Conservation (phyloP, 2,329 filamentous ascomycete genomes). For the Colletotrichum salicis region DNA sequence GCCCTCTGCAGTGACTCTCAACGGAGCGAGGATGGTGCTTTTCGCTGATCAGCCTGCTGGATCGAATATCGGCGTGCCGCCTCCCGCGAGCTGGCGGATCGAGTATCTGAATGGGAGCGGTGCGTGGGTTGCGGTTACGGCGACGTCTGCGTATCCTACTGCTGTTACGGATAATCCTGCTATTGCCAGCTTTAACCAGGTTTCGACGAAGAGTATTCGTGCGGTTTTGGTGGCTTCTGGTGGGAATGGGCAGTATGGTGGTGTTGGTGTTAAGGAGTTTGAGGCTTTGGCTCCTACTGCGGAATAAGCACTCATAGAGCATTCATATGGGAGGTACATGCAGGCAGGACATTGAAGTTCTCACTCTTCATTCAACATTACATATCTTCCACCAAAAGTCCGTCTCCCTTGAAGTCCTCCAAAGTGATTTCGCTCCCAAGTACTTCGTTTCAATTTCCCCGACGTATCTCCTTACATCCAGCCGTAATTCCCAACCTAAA, state of each 20-base stretch:
- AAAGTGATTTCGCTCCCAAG: not conserved
- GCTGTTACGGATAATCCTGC: slow-evolving; percentile 41
- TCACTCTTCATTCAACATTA: not conserved
- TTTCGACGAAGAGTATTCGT: slow-evolving; percentile 40
- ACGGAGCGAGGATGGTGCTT: slow-evolving; percentile 44
- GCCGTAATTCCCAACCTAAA: not conserved
- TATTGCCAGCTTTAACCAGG: slow-evolving; percentile 41
- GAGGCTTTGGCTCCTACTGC: slow-evolving; percentile 10
- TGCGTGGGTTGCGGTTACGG: slow-evolving; percentile 39
- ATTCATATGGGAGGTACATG: not conserved
- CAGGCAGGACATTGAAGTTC: not conserved
- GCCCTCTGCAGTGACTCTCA: slow-evolving; percentile 42
- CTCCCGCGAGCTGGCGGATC: slow-evolving; percentile 41
- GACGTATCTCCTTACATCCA: not conserved
- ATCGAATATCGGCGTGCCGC: slow-evolving; percentile 44
- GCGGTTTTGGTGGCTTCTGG: slow-evolving; percentile 40
- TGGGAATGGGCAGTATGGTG: slow-evolving; percentile 2
- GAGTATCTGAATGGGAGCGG: slow-evolving; percentile 39
- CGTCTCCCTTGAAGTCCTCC: not conserved
- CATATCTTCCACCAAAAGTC: not conserved
- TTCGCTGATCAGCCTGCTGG: slow-evolving; percentile 45
- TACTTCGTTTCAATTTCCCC: not conserved
- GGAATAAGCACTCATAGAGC: not conserved
- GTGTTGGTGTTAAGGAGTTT: slow-evolving; percentile 17
- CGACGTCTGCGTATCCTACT: slow-evolving; percentile 39